A percentile compares a stretch with the other conserved stretches of the same genome.
These are phyloP conservation scores for Blakeslea trispora DNA, from an alignment of 371 early-diverging fungal genomes.

Conservation along the genomic window DNA sequence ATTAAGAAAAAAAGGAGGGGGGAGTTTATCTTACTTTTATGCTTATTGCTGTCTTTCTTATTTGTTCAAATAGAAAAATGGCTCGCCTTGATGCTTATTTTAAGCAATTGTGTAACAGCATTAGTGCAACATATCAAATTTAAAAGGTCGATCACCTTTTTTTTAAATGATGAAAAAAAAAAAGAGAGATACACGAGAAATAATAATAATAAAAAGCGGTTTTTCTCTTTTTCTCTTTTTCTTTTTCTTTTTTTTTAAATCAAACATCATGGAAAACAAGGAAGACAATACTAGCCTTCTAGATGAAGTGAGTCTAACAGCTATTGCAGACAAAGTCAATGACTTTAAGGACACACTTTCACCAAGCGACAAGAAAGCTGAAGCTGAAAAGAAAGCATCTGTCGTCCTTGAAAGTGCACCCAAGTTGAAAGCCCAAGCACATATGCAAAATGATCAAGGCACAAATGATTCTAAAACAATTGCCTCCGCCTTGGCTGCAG, in stretches of 20 bases:
- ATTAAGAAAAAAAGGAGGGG: too few species aligned
- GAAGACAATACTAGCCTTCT: constrained; percentile 6
- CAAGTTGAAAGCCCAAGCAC: constrained; percentile 6
- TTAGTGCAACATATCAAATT: constrained; percentile 2
- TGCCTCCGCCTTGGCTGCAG: constrained; percentile 15
- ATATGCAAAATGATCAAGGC: constrained; percentile 25
- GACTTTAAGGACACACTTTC: constrained; percentile 17
- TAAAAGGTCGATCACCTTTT: background rate
- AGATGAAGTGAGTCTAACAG: constrained; percentile 13
- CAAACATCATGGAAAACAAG: constrained; percentile 13
- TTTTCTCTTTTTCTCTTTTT: background rate
- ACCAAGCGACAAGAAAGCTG: constrained; percentile 25
- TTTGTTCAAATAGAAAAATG: background rate
- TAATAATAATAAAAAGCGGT: too few species aligned
- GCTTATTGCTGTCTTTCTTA: too few species aligned
- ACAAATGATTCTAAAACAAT: constrained; percentile 20
- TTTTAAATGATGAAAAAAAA: background rate
- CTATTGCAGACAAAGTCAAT: constrained; percentile 8
- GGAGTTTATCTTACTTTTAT: too few species aligned
- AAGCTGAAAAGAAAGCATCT: constrained; percentile 18
- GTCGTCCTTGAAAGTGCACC: constrained; percentile 28
- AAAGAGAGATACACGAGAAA: too few species aligned
- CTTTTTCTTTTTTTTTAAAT: constrained; percentile 10
- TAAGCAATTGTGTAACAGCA: background rate
- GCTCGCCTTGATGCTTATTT: background rate